Evolutionary conservation across 345 rosid species (phyloP).

Genomic region (Erodium maritimum): DNA sequence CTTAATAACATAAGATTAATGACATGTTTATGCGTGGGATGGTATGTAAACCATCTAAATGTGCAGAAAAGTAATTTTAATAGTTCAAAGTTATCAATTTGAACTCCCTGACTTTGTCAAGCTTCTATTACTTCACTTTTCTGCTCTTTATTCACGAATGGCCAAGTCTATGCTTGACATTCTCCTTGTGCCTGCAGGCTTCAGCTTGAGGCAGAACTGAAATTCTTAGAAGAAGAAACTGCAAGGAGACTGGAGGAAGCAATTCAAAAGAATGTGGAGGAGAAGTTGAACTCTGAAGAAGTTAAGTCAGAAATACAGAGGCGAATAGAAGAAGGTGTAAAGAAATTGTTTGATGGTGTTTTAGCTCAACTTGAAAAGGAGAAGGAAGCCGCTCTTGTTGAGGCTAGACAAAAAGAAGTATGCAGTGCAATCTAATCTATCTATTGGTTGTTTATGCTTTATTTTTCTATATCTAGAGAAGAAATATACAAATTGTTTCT

Average conservation of each 20-base stretch:
- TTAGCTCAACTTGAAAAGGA: conserved; percentile 46
- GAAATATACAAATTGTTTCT: not conserved
- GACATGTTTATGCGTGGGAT: too few species aligned
- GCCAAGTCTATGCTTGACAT: conserved; percentile 2
- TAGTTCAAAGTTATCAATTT: too few species aligned
- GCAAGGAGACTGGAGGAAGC: conserved; percentile 63
- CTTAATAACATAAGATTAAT: too few species aligned
- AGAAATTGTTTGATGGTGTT: conserved; percentile 55
- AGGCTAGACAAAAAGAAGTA: conserved; percentile 66
- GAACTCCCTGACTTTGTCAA: too few species aligned
- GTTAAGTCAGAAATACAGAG: conserved; percentile 44
- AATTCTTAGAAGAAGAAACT: conserved; percentile 63
- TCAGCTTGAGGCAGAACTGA: conserved; percentile 55
- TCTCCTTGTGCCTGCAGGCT: conserved; percentile 23
- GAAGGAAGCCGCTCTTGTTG: conserved; percentile 57
- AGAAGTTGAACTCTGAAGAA: conserved; percentile 44
- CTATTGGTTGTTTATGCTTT: conserved; percentile 1
- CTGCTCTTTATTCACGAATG: not conserved
- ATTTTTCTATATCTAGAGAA: not conserved
- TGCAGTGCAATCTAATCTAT: conserved; percentile 9
- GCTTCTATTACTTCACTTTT: conserved; percentile 4
- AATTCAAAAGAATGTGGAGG: conserved; percentile 66
- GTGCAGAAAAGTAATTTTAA: too few species aligned
- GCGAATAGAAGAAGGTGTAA: conserved; percentile 47
- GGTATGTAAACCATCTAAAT: too few species aligned